phyloP scores from a whole-genome alignment of 2,329 filamentous ascomycete species.

The Botrytis galanthina region DNA sequence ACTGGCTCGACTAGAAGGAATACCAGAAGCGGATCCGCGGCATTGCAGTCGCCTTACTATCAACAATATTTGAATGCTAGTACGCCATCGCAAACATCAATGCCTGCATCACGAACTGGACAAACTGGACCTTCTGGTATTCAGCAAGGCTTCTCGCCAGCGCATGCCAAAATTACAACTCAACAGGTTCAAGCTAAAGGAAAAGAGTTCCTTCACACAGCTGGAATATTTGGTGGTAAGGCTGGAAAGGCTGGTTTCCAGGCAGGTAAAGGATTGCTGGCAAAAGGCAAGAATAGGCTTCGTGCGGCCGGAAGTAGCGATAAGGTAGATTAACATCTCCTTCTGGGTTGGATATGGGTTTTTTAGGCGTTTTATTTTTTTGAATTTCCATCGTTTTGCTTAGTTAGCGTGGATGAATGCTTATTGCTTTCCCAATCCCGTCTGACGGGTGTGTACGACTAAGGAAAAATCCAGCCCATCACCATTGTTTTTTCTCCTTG shows the following conservation, averaged over 20 bases:
- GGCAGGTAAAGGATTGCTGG: constrained; percentile 86
- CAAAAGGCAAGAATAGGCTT: constrained; percentile 86
- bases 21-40: constrained; percentile 25
- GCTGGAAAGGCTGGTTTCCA: constrained; percentile 63
- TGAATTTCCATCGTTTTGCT: constrained; percentile 29
- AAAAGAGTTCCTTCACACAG: constrained; percentile 84
- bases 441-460: constrained; percentile 39
- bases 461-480: constrained; percentile 36
- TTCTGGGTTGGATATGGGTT: constrained; percentile 36
- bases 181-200: constrained; percentile 60
- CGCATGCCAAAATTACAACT: constrained; percentile 33
- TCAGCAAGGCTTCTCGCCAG: constrained; percentile 33
- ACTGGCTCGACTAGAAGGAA: constrained; percentile 29
- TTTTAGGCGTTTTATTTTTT: constrained; percentile 32
- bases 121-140: constrained; percentile 26
- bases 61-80: constrained; percentile 57
- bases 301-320: constrained; percentile 60
- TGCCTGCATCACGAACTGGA: constrained; percentile 25
- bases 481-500: constrained; percentile 33
- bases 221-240: constrained; percentile 67
- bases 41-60: constrained; percentile 50
- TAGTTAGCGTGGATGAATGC: constrained; percentile 30
- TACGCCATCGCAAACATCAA: constrained; percentile 33
- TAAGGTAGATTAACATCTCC: constrained; percentile 75
- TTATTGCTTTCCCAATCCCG: constrained; percentile 33